Base-by-base conservation (phyloP, 2,329 filamentous ascomycete genomes). In the Pseudogymnoascus sp. region DNA sequence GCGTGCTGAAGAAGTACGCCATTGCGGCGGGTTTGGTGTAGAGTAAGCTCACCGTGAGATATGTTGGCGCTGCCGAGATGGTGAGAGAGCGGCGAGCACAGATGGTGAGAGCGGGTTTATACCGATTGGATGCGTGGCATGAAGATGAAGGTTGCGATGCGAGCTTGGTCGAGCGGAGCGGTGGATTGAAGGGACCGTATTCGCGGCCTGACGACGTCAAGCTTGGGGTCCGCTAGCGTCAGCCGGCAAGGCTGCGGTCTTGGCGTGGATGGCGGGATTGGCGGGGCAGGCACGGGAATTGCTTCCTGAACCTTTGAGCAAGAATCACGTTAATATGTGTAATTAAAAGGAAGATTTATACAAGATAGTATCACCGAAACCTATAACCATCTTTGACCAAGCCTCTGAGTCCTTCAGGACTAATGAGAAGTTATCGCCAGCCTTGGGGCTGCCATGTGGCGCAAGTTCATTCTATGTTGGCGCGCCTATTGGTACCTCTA, bases 1-100 rank as follows among this genome's bases (percentile, higher is more conserved):
- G 94, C 64, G 93, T 97, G 70, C 92, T 92, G 81, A 97, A 99
- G 80, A 96, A 95, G 80, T 96, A 96, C 69, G 94, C 95, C 94
- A 97, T 97, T 70, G 68, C 75, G 71, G 69, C 58, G 58, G 58
- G 52, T 49, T 49, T 49, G 22, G 42, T 49, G 42, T 49, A 49
- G 11, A 49, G 42, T 49, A 49, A 12, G 42, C 22, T 49, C 42
- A 49, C 42, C 12, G 42, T 49, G 42, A 49, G 42, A 8, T 8
- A 1, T 25, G 22, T 49, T 49, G 5, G 4, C 3, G 22, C 42
- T 12, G 12, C 4, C 42, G n/a, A 16, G 11, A 25, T 14, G 41
- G 19, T 19, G 19, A 19, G 19, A 19, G 19, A 19, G 19, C 19
- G 19, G 19, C 19, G 19, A 19, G 19, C 19, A 19, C 19, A 19